phyloP scores from a whole-genome alignment of 805 yeast genomes.

The Candida hungchunana region DNA sequence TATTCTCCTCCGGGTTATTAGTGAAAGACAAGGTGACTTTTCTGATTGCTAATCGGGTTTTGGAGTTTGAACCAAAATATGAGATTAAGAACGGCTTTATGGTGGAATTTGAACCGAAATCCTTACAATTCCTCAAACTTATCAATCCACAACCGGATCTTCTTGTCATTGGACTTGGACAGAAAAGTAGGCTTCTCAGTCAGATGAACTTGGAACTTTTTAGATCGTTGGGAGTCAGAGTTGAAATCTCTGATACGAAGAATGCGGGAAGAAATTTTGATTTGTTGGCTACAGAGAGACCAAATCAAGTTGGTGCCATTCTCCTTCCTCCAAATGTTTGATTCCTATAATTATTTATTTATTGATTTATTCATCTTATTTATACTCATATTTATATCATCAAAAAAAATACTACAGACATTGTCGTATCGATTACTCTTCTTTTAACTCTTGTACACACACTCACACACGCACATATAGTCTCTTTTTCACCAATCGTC shows the following conservation, averaged over 20 bases:
- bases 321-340: slow-evolving; percentile 48
- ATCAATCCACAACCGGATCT: slow-evolving; percentile 77
- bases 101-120: slow-evolving; percentile 45
- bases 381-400: too few relatives aligned
- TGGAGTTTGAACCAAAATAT: slow-evolving; percentile 48
- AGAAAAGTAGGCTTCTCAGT: slow-evolving; percentile 56
- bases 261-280: slow-evolving; percentile 71
- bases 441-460: not conserved
- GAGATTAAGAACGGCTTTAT: slow-evolving; percentile 39
- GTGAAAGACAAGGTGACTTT: slow-evolving; percentile 46
- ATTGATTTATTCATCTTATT: slow-evolving; percentile 3
- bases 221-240: slow-evolving; percentile 58
- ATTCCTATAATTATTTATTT: slow-evolving; percentile 1
- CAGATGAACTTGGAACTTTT: slow-evolving; percentile 48
- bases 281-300: slow-evolving; percentile 74
- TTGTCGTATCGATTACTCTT: too few relatives aligned
- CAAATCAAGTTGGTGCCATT: slow-evolving; percentile 67
- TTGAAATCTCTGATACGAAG: slow-evolving; percentile 62
- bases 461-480: too few relatives aligned
- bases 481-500: slow-evolving; percentile 72
- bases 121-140: slow-evolving; percentile 45
- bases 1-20: slow-evolving; percentile 46
- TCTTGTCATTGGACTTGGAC: slow-evolving; percentile 67
- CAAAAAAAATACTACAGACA: too few relatives aligned
- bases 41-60: slow-evolving; percentile 53